Evolutionary conservation across 2,329 filamentous ascomycete genomes (phyloP), one percentile per base, ranked within the genome.

Genomic region (Colletotrichum paranaense): DNA sequence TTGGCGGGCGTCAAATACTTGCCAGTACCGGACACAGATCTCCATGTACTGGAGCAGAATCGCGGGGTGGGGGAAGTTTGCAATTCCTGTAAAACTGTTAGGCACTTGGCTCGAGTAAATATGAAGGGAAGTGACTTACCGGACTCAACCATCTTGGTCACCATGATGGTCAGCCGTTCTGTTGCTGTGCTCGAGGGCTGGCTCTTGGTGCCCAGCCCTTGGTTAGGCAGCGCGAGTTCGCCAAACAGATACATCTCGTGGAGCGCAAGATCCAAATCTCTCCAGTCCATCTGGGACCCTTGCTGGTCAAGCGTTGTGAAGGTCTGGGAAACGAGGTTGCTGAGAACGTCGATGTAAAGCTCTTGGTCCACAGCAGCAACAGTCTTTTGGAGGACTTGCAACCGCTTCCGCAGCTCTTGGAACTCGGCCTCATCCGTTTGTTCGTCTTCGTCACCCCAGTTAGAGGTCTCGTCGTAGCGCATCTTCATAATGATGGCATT

Each of bases 31-130:
- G 68, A 98, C 95, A 81, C 95, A 98, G 46, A 98, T 97, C 82
- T 99, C 97, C 95, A 99, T 98, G 80, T 97, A 99, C 83, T 98
- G 95, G 26, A 99, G 88, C 75, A 98, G 91, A 64, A 98, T 95
- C 19, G 95, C 95, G 1, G 97, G 96, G 80, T 98, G 97, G 19
- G 92, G 91, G 82, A 96, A 97, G 56, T 89, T 93, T 72, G 94
- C 92, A 76, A 98, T 93, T 77, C 94, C 95, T 95, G 76, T 12
- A 26, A 5, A 49, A 57, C 14, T 19, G 67, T 83, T 78, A 81
- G 77, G 63, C 67, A 35, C 14, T 73, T 63, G 67, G 28, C 73
- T 68, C 56, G 74, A 42, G 30, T 8, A 22, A 35, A 26, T 19
- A 24, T 24, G 76, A n/a, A n/a, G n/a, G 62, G 30, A 59, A 19